Base-by-base conservation (phyloP, 192 early-diverging fungal genomes). In the Backusella macrospora region DNA sequence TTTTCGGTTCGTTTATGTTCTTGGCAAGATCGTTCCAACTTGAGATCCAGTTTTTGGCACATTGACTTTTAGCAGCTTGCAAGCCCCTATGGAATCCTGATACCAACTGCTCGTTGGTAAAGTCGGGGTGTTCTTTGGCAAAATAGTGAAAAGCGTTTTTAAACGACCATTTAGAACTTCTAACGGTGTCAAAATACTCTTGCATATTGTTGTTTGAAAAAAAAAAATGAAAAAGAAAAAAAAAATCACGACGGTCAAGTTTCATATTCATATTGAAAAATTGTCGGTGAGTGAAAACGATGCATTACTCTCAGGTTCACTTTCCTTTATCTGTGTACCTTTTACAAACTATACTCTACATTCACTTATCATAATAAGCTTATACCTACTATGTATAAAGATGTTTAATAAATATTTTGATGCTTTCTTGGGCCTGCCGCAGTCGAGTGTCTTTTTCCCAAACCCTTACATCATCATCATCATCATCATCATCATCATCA, bases 311-410 rank as follows among this genome's bases (percentile, higher is more conserved):
- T 48, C 47, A 48, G 47, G 47, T 48, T 48, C 47, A 48, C 47
- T 49, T 49, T 49, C 47, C 47, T 49, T 49, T 49, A 49, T 49
- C n/a, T 49, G 47, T 6, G 18, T 49, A 49, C 47, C 47, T 49
- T 49, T 49, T 49, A 49, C 47, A 49, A 49, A 49, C 47, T 48
- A 48, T 48, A 48, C 47, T 48, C 47, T 48, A 48, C n/a, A 49
- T 49, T 49, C 47, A 18, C 47, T 49, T 49, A 49, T 49, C 47
- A 49, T 49, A 49, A 49, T 49, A 49, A 49, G 47, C n/a, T 49
- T 49, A 49, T 49, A 49, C 47, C 47, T 49, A n/a, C 4, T 1
- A 49, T 49, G 47, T 49, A 49, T 49, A 49, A 49, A 49, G 4
- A 49, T 49, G 47, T 49, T 49, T 49, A 49, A 49, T 49, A 49